Evolutionary conservation across 495 filamentous ascomycete species (phyloP), one percentile per base, ranked within the genome.

Genomic region (Barbatosphaeria neglecta): DNA sequence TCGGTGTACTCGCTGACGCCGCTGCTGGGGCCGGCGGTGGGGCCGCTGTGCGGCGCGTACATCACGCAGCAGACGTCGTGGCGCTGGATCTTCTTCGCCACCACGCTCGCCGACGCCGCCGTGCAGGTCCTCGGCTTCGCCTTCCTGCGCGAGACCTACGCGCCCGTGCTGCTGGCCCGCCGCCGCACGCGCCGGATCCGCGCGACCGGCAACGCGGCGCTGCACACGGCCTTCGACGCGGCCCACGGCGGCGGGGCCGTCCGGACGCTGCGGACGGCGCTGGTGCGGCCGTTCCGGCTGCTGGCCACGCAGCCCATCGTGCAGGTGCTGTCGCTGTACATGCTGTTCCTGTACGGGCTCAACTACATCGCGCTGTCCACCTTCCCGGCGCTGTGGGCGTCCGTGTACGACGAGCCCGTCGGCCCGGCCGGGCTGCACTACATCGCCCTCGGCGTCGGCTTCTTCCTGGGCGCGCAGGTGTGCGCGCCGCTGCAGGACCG

Each of bases 281-380:
- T 82, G n/a, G 53, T 70, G 41, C 70, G 78, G 0, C 76, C 78
- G 4, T 78, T 82, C 54, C 62, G 62, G 4, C 61, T 83, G n/a
- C 65, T 83, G 23, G 54, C 63, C 43, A 82, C 80, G 0, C 78
- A 84, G 49, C 53, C 71, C 20, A 82, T 81, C 49, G 68, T 83
- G 31, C 76, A 80, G 59, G 66, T 66, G 39, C 49, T 61, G n/a
- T 52, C 58, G 13, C 31, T 64, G 28, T 64, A 64, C 43, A 53
- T 56, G 44, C 80, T 73, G 76, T 88, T 80, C 56, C 61, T 83
- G 31, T 88, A 84, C 62, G 84, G 83, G 3, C 60, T 86, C 15
- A 79, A 81, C 67, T 88, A 87, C 53, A 75, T 89, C 4, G 72
- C 86, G 39, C 69, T 87, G 6, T 76, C 80, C 4, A 82, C 79